Conservation (phyloP, 2,329 filamentous ascomycete genomes). For the Talaromyces sp. region DNA sequence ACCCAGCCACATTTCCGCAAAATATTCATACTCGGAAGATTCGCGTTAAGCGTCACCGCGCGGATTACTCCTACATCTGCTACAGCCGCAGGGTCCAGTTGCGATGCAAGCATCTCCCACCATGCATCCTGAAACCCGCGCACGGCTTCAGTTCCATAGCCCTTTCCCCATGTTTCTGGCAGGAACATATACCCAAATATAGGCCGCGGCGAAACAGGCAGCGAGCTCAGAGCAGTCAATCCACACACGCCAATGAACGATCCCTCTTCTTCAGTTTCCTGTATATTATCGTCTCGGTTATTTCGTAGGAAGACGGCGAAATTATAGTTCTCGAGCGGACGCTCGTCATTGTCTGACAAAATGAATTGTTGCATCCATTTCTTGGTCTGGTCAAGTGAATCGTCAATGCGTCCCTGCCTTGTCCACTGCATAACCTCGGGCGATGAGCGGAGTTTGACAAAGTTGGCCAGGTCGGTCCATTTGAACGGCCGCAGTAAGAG, state of each 20-base stretch:
- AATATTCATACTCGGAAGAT: background rate
- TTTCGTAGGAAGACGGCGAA: background rate
- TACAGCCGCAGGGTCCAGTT: background rate
- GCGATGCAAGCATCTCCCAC: background rate
- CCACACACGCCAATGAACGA: background rate
- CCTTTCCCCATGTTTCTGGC: conserved; percentile 3
- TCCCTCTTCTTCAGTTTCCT: background rate
- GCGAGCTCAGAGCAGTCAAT: background rate
- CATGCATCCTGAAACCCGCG: background rate
- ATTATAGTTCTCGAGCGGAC: background rate
- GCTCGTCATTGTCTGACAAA: background rate
- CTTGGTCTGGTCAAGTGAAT: background rate
- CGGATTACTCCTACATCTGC: background rate
- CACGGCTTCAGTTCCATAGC: conserved; percentile 1
- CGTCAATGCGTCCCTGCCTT: background rate
- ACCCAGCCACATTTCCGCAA: conserved; percentile 1
- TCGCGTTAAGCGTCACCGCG: background rate
- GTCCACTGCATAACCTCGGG: conserved; percentile 4
- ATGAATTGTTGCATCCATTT: background rate
- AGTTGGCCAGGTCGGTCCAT: background rate
- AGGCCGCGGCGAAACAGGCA: background rate
- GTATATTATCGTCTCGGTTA: background rate
- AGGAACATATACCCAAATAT: conserved; percentile 6
- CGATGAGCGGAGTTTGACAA: background rate
- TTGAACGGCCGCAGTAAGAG: background rate